Percentiles rank a stretch among this genome's conserved stretches.
These are phyloP conservation scores for Curvularia sp. DNA, from an alignment of 2,329 filamentous ascomycete genomes.

Conservation along the genomic window DNA sequence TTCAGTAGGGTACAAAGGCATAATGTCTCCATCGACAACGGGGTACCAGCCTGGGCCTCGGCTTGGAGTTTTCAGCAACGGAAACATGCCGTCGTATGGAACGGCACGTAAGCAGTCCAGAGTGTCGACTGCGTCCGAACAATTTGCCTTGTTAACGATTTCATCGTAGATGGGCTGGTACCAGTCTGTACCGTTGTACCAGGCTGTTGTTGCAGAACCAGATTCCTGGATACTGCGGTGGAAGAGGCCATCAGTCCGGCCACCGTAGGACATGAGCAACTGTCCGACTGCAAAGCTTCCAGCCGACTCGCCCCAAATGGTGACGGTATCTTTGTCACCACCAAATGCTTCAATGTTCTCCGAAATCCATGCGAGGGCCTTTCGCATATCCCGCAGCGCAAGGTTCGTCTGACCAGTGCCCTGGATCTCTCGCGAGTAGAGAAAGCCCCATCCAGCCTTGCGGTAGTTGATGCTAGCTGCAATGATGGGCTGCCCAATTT, in stretches of 20 bases:
- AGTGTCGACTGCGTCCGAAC: slow-evolving; percentile 56
- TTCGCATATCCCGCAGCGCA: slow-evolving; percentile 52
- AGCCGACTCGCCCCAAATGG: slow-evolving; percentile 56
- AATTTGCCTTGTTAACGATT: slow-evolving; percentile 60
- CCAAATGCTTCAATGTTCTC: slow-evolving; percentile 55
- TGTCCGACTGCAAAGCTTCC: slow-evolving; percentile 53
- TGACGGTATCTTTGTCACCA: slow-evolving; percentile 52
- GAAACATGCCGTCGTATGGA: slow-evolving; percentile 66
- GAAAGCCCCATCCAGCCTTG: slow-evolving; percentile 72
- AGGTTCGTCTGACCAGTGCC: slow-evolving; percentile 56
- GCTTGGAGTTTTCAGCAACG: slow-evolving; percentile 56
- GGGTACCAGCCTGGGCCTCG: slow-evolving; percentile 52
- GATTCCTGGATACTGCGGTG: slow-evolving; percentile 49
- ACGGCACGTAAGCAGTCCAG: slow-evolving; percentile 63
- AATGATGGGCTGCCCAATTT: slow-evolving; percentile 47
- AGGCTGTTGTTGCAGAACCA: slow-evolving; percentile 48
- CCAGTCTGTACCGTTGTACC: slow-evolving; percentile 50
- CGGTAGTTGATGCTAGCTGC: slow-evolving; percentile 54
- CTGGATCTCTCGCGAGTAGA: slow-evolving; percentile 58
- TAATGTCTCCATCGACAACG: slow-evolving; percentile 64
- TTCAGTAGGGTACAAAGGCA: slow-evolving; percentile 60
- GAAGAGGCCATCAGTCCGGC: slow-evolving; percentile 45
- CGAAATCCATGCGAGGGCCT: slow-evolving; percentile 56
- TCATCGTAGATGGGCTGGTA: slow-evolving; percentile 58
- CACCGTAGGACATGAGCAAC: slow-evolving; percentile 45